phyloP scores from a whole-genome alignment of 495 filamentous ascomycete species.

The Hypomontagnella submonticulosa region DNA sequence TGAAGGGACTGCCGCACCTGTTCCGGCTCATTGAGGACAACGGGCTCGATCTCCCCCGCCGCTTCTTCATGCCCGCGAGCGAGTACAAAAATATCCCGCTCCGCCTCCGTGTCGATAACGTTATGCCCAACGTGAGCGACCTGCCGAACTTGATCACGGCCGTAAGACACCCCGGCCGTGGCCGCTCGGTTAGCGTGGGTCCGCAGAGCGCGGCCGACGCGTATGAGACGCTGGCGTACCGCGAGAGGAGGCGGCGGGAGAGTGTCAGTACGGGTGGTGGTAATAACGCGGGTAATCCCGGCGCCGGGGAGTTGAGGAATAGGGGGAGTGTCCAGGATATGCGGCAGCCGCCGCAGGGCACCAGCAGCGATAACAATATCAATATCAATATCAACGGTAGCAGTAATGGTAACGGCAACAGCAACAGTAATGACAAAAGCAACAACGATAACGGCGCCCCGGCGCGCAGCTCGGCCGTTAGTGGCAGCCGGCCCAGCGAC shows the following conservation, averaged over 20 bases:
- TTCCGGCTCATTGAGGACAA: conserved; percentile 86
- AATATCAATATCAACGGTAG: conserved; percentile 16
- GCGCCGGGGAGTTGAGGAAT: conserved; percentile 31
- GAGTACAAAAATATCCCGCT: conserved; percentile 88
- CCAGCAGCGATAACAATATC: background rate
- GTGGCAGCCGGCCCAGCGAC: conserved; percentile 59
- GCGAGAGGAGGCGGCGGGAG: conserved; percentile 82
- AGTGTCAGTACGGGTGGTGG: conserved; percentile 59
- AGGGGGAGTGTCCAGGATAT: conserved; percentile 34
- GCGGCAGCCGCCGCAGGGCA: conserved; percentile 21
- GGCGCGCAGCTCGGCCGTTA: conserved; percentile 42
- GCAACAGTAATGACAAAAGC: conserved; percentile 9
- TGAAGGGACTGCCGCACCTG: conserved; percentile 81
- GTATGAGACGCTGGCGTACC: conserved; percentile 94
- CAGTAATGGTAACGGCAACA: conserved; percentile 1
- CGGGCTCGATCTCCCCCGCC: conserved; percentile 80
- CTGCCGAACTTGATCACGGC: conserved; percentile 80
- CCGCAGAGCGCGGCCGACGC: conserved; percentile 96
- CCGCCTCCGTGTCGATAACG: conserved; percentile 81
- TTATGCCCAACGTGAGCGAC: conserved; percentile 85
- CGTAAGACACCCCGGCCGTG: conserved; percentile 77
- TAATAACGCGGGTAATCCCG: conserved; percentile 30
- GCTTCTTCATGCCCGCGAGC: conserved; percentile 89
- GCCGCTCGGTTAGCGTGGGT: conserved; percentile 87
- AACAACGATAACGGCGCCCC: background rate